Conservation (phyloP, 2,329 filamentous ascomycete species). For the Botrytis porri region DNA sequence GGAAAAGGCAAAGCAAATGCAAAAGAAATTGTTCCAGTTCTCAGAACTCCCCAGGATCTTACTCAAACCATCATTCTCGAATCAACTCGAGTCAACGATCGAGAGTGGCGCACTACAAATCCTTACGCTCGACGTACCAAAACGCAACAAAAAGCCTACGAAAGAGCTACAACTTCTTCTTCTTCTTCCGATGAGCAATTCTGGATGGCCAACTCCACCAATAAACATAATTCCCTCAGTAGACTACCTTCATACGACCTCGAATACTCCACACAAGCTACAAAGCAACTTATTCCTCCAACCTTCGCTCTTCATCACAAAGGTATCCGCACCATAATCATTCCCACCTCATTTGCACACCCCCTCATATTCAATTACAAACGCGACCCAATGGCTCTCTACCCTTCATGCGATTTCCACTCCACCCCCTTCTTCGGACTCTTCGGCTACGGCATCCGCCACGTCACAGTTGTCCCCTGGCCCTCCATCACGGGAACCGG, state of each 20-base stretch:
- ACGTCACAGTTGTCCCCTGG: slow-evolving; percentile 28
- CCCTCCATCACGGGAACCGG: slow-evolving; percentile 15
- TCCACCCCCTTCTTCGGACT: slow-evolving; percentile 32
- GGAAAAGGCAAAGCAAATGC: background rate
- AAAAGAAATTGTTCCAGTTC: background rate
- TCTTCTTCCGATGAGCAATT: background rate
- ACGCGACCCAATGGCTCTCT: slow-evolving; percentile 15
- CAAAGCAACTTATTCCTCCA: background rate
- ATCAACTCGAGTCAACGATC: slow-evolving; percentile 2
- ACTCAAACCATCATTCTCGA: slow-evolving; percentile 15
- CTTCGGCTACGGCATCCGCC: slow-evolving; percentile 24
- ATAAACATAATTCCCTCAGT: background rate
- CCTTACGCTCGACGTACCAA: background rate
- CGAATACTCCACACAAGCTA: background rate
- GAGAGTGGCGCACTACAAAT: slow-evolving; percentile 5
- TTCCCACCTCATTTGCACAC: slow-evolving; percentile 34
- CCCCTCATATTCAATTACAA: slow-evolving; percentile 35
- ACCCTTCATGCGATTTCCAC: slow-evolving; percentile 30
- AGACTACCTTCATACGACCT: background rate
- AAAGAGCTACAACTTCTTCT: background rate
- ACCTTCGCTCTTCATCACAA: background rate
- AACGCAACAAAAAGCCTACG: slow-evolving; percentile 3
- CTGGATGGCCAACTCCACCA: no score
- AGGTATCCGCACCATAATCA: slow-evolving; percentile 21
- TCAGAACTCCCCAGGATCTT: background rate